Evolutionary conservation across 2,329 filamentous ascomycete genomes (phyloP), one percentile per base, ranked within the genome.

Genomic region (Colletotrichum chlorophyti): DNA sequence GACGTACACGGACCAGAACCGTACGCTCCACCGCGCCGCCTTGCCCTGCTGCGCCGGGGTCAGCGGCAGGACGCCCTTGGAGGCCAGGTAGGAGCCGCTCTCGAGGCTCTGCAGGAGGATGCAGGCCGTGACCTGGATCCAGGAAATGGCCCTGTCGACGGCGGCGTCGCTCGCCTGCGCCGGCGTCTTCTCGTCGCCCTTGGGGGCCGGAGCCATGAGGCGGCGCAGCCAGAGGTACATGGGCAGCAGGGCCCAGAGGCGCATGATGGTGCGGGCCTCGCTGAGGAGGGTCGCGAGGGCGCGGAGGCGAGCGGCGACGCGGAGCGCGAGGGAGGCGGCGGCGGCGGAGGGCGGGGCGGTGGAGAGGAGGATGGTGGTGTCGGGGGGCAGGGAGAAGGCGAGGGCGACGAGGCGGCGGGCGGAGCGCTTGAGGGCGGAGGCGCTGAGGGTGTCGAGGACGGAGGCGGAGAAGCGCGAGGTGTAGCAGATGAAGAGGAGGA

Each of bases 1-100:
- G 6, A 96, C 87, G 76, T 93, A 92, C 21, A 83, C 81, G 52
- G 88, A 85, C 92, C 94, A 98, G 62, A 90, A 91, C 40, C 92
- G 82, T 55, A 85, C 87, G 73, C 90, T 93, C 86, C 89, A 91
- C 15, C 87, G 71, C 74, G 84, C 88, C 69, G 88, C 87, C 64
- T 76, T 79, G 24, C 72, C 81, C 70, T 90, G 83, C 43, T 82
- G 82, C 43, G 82, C 79, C 12, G 81, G 78, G 6, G 74, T 73
- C 75, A 84, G 81, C 14, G 75, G 79, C 47, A 97, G 70, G 4
- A 96, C 83, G 17, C 89, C 88, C 72, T 93, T 93, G 60, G 80
- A 79, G 3, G 87, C 82, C 32, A 98, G 82, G 76, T 90, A 96
- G 14, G 90, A 90, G 34, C 83, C 82, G 75, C 97, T 97, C 79